Percentiles rank a stretch among this genome's conserved stretches.
Evolutionary conservation across 495 filamentous ascomycete species (phyloP).

Genomic region (Mytilinidion resinicola): DNA sequence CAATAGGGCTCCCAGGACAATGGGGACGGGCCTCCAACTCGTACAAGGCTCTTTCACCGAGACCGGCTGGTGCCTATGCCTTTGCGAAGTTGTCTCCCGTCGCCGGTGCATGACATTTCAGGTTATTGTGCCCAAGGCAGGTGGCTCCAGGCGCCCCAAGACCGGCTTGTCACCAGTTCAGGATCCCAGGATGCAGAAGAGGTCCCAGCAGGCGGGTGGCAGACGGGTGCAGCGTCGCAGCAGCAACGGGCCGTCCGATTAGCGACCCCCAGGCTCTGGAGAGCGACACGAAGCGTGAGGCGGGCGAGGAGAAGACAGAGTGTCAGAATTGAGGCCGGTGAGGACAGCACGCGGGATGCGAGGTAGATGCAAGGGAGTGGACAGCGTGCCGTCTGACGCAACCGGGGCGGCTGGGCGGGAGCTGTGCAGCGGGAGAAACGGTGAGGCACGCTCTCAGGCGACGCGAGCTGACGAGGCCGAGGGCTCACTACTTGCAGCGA

Average conservation of each 20-base stretch:
- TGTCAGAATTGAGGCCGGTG: neutral
- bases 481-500: too few relatives aligned
- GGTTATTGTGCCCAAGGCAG: conserved; percentile 8
- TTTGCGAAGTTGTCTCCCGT: conserved; percentile 31
- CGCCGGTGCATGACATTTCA: conserved; percentile 29
- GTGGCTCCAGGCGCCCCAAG: conserved; percentile 14
- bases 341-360: neutral
- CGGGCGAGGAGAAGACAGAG: neutral
- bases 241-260: neutral
- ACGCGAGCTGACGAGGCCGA: neutral
- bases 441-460: neutral
- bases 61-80: conserved; percentile 34
- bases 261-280: neutral
- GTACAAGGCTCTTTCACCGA: conserved; percentile 25
- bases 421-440: neutral
- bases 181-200: neutral
- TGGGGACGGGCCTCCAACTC: conserved; percentile 1
- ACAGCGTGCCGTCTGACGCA: neutral
- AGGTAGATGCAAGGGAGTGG: neutral
- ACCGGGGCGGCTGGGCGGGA: neutral
- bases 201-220: neutral
- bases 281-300: neutral
- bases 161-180: conserved; percentile 20
- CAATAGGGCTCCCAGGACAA: neutral
- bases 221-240: neutral